A percentile compares a stretch with the other conserved stretches of the same genome.
These are phyloP conservation scores for Candida morakotiae DNA, from an alignment of 805 yeast species.

Conservation along the genomic window DNA sequence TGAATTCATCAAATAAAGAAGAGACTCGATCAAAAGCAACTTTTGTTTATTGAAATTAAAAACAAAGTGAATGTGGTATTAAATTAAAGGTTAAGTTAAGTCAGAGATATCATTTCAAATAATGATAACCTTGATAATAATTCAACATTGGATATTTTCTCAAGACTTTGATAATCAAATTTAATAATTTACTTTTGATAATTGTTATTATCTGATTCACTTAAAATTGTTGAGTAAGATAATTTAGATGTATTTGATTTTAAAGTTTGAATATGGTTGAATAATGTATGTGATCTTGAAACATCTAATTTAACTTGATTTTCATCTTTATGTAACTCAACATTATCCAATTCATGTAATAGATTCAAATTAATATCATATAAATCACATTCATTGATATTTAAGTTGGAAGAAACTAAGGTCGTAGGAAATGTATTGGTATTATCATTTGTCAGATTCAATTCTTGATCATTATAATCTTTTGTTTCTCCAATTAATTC, in stretches of 20 bases:
- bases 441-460: no score
- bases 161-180: constrained; percentile 50
- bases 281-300: constrained; percentile 57
- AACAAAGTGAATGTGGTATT: no score
- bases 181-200: constrained; percentile 39
- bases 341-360: constrained; percentile 18
- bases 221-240: constrained; percentile 32
- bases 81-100: no score
- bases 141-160: constrained; percentile 57
- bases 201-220: constrained; percentile 22
- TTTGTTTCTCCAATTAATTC: no score
- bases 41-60: no score
- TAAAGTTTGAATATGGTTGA: constrained; percentile 27
- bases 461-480: no score
- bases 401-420: not conserved
- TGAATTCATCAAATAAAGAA: no score
- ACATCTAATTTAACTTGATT: constrained; percentile 79
- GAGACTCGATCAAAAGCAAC: no score
- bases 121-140: constrained; percentile 94
- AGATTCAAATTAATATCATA: not conserved
- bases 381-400: not conserved
- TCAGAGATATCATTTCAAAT: no score
- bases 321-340: constrained; percentile 61
- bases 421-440: not conserved
- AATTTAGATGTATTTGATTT: constrained; percentile 11